Evolutionary conservation across 1,139 yeast genomes (phyloP), one percentile per base, ranked within the genome.

Genomic region (Suhomyces bribrorum): DNA sequence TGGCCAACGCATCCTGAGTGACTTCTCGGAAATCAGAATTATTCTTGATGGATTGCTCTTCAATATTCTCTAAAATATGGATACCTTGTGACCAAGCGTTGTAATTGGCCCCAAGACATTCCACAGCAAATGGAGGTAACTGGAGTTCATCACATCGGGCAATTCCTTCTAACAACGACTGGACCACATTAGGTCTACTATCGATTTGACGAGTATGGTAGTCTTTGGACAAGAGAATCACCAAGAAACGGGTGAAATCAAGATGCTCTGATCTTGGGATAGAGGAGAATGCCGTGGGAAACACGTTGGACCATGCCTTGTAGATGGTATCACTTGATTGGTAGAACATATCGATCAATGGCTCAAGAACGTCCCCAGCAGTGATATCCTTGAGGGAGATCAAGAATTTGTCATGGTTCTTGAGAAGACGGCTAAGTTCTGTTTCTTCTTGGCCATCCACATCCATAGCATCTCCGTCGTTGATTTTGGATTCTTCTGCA

Each of bases 51-150:
- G 89, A 82, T 27, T 79, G 77, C 14, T 72, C 71, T 49, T 86
- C 90, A 36, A 86, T 81, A 27, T 79, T 78, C 54, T 94, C 98
- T 45, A 92, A 67, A 14, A 89, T 76, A 43, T 83, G 81, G 33
- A 94, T 80, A 8, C 96, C 88, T 39, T 88, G 86, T 48, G 89
- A 85, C 97, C 98, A 92, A 1, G 95, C 84, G 59, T 87, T 83
- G 60, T 85, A 92, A 43, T 92, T 85, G 38, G 83, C 75, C 8
- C 96, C 97, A 31, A 92, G 68, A 51, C 90, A 89, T 57, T 90
- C 95, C 34, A 90, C 82, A 25, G 95, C 75, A 61, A 92, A 96
- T 4, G 99, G 97, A 5, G 99, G 98, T n/a, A 88, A 61, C 50
- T 84, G 90, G 7, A 89, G 66, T 17, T 77, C 83, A 13, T 82